A percentile compares a stretch with the other conserved stretches of the same genome.
Conservation (phyloP, 352 stramenopile genomes). For the Phytophthora crassamura region DNA sequence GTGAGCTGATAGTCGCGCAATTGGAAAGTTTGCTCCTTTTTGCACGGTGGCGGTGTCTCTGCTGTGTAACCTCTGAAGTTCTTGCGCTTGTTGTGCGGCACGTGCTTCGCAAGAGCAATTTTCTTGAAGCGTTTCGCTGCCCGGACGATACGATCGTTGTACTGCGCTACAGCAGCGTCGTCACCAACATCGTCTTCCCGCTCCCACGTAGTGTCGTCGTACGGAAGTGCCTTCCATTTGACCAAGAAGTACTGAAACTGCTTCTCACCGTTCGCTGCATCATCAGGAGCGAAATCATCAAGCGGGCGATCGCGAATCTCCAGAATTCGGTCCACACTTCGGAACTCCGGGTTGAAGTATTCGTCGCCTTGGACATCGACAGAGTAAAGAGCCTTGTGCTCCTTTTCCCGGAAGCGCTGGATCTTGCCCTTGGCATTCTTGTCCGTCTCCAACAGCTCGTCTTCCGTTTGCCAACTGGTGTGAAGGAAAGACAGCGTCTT, state of each 20-base stretch:
- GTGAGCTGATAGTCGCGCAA: conserved; percentile 99
- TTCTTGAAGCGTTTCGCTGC: conserved; percentile 62
- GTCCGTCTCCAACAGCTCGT: conserved; percentile 81
- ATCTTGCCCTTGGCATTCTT: conserved; percentile 89
- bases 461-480: conserved; percentile 91
- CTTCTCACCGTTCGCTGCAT: conserved; percentile 42
- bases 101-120: conserved; percentile 41
- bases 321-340: conserved; percentile 90
- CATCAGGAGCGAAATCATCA: conserved; percentile 68
- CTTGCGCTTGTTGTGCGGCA: conserved; percentile 56
- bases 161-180: conserved; percentile 79
- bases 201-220: conserved; percentile 99
- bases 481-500: conserved; percentile 91
- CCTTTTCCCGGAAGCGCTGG: conserved; percentile 86
- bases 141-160: conserved; percentile 72
- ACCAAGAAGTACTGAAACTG: conserved; percentile 96
- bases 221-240: conserved; percentile 98
- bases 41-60: conserved; percentile 63
- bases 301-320: conserved; percentile 81
- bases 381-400: conserved; percentile 53
- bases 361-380: conserved; percentile 79
- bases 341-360: conserved; percentile 92
- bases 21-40: conserved; percentile 66
- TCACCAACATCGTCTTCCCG: conserved; percentile 95
- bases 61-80: conserved; percentile 82